Percentiles rank a stretch among this genome's conserved stretches.
These are phyloP conservation scores for Nannochloropsis gaditana DNA, from an alignment of 108 stramenopile species.

Conservation along the genomic window DNA sequence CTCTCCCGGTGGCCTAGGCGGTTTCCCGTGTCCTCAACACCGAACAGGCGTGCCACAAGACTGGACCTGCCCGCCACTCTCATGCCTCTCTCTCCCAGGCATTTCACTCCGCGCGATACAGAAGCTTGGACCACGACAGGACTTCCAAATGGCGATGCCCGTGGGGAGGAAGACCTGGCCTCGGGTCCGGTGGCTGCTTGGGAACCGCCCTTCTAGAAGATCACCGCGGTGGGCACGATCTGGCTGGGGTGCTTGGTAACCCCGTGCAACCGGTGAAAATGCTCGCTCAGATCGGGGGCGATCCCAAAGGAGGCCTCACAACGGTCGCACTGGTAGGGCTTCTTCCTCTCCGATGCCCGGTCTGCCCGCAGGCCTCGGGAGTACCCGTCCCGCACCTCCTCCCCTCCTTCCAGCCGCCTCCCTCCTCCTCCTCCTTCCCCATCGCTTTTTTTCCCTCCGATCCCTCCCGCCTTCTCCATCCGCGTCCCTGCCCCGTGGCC, in stretches of 20 bases:
- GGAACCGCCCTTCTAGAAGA: neutral
- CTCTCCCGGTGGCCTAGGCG: no score
- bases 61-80: no score
- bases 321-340: neutral
- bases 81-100: no score
- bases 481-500: neutral
- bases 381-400: neutral
- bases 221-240: neutral
- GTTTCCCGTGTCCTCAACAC: no score
- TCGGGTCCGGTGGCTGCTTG: no score
- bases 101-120: no score
- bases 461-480: neutral
- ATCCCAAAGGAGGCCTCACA: neutral
- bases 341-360: neutral
- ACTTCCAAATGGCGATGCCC: no score
- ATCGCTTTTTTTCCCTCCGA: neutral
- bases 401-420: neutral
- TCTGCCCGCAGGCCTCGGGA: neutral
- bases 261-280: neutral
- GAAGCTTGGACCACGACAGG: no score
- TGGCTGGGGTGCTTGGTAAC: neutral
- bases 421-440: neutral
- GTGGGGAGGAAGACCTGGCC: no score
- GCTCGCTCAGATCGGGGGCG: neutral
- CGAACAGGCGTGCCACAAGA: no score